Evolutionary conservation across 768 basidiomycete species (phyloP), one percentile per base, ranked within the genome.

Genomic region (Agrocybe pediades): DNA sequence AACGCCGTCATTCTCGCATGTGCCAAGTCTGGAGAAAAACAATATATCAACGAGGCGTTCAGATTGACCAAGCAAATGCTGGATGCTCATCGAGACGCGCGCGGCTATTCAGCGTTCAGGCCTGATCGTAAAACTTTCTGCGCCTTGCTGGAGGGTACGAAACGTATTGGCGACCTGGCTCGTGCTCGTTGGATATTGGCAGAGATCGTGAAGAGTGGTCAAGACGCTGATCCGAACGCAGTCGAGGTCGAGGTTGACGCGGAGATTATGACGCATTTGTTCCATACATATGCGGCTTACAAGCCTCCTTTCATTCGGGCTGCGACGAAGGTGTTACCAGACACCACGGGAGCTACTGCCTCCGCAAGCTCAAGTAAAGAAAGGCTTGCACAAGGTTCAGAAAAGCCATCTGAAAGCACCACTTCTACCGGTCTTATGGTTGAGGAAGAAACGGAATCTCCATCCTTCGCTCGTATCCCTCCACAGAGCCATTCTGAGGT

Each of bases 161-260:
- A 93, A 68, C 78, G 92, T 6, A 73, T 86, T 2, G 94, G 95
- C 0, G 96, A 98, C 67, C 70, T 99, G 19, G 76, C 79, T 2
- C 78, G 92, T 44, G 86, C 87, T 21, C 77, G 95, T 60, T 98
- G 95, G 95, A 87, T 98, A 54, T 74, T 98, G 49, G 90, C 88
- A 1, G 94, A 97, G 73, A 83, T 93, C 71, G 79, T 90, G 21
- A 74, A 74, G 40, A 70, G 73, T 60, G 49, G 40, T 9, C 58
- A 64, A 54, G 44, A 65, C 24, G 56, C 62, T 24, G 65, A 65
- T 45, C 27, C 49, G 9, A 43, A 66, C 29, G 62, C 53, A 6
- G 53, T 53, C 5, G 68, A 72, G 20, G 65, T 67, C 16, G 68
- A 66, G 16, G 72, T 83, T 21, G 79, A 90, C 56, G 86, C 89